Percentiles rank a stretch among this genome's conserved stretches.
Evolutionary conservation across 768 basidiomycete genomes (phyloP).

Genomic region (Lepiota venenata): DNA sequence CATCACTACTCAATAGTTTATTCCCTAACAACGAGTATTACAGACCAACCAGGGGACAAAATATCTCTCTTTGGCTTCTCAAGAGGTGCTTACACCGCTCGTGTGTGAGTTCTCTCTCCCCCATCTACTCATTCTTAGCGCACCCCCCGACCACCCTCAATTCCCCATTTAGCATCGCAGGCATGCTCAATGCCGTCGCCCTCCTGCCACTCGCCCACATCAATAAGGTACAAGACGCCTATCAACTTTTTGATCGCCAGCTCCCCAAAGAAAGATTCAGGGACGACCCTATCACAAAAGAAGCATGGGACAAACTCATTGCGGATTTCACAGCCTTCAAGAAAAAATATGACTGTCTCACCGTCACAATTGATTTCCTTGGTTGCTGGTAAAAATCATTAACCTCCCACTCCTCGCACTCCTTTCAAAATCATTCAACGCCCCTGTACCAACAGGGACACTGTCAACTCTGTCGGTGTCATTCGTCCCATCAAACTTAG

Average conservation of each 20-base stretch:
- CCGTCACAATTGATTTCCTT: constrained; percentile 27
- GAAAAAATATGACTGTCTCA: constrained; percentile 36
- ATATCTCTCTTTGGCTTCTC: constrained; percentile 14
- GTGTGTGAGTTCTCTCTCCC: constrained; percentile 19
- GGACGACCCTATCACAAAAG: constrained; percentile 7
- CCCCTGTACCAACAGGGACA: constrained; percentile 44
- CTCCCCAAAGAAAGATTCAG: constrained; percentile 1
- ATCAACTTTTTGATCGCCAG: not conserved
- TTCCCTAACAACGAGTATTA: not conserved
- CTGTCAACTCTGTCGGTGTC: constrained; percentile 50
- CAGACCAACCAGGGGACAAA: constrained; percentile 6
- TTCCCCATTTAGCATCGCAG: constrained; percentile 11
- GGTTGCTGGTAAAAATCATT: not conserved
- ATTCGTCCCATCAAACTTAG: constrained; percentile 38
- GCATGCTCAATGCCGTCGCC: constrained; percentile 18
- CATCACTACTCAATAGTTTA: not conserved
- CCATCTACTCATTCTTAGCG: no score
- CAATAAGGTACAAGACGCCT: constrained; percentile 15
- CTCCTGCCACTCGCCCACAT: constrained; percentile 16
- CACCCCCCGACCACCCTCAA: not conserved
- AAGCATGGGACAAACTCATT: constrained; percentile 12
- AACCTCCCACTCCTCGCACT: no score
- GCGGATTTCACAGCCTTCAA: constrained; percentile 33
- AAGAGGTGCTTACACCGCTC: constrained; percentile 19
- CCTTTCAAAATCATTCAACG: not conserved